These are phyloP conservation scores for Moelleriella libera DNA, from an alignment of 2,329 filamentous ascomycete genomes.

Conservation along the genomic window DNA sequence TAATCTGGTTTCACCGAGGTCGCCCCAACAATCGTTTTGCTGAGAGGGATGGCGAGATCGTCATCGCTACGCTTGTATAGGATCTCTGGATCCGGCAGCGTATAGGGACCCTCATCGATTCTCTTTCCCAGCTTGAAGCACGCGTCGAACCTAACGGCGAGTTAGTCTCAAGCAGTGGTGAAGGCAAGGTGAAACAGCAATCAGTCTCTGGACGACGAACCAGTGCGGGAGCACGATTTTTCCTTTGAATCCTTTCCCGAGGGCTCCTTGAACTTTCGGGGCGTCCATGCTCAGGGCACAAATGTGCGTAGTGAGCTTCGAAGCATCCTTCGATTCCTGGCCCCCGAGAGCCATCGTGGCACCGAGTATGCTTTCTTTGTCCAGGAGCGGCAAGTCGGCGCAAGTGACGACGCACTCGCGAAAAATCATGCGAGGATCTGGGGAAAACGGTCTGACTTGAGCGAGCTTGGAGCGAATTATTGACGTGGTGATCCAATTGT, in stretches of 20 bases:
- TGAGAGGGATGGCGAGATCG: slow-evolving; percentile 39
- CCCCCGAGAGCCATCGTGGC: slow-evolving; percentile 84
- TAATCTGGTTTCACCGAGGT: slow-evolving; percentile 34
- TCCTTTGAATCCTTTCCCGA: slow-evolving; percentile 51
- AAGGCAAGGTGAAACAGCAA: not conserved
- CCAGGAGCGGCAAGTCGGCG: slow-evolving; percentile 68
- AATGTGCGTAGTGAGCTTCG: slow-evolving; percentile 71
- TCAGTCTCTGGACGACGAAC: slow-evolving; percentile 28
- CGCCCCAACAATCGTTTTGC: slow-evolving; percentile 53
- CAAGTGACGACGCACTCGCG: slow-evolving; percentile 72
- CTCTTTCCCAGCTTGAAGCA: slow-evolving; percentile 85
- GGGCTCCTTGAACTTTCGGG: slow-evolving; percentile 50
- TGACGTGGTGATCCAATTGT: slow-evolving; percentile 64
- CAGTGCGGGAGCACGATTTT: slow-evolving; percentile 91
- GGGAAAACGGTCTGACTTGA: slow-evolving; percentile 73
- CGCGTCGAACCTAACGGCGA: slow-evolving; percentile 76
- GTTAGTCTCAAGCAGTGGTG: not conserved
- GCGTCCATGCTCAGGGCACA: slow-evolving; percentile 69
- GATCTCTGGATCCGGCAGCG: slow-evolving; percentile 74
- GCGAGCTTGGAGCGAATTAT: slow-evolving; percentile 55
- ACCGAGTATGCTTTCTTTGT: slow-evolving; percentile 85
- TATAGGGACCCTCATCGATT: slow-evolving; percentile 79
- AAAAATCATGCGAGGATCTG: slow-evolving; percentile 83
- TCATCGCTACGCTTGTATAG: slow-evolving; percentile 45
- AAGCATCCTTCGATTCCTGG: slow-evolving; percentile 57